Evolutionary conservation across 2,329 filamentous ascomycete genomes (phyloP), one percentile per base, ranked within the genome.

Genomic region (Cladobotryum protrusum): DNA sequence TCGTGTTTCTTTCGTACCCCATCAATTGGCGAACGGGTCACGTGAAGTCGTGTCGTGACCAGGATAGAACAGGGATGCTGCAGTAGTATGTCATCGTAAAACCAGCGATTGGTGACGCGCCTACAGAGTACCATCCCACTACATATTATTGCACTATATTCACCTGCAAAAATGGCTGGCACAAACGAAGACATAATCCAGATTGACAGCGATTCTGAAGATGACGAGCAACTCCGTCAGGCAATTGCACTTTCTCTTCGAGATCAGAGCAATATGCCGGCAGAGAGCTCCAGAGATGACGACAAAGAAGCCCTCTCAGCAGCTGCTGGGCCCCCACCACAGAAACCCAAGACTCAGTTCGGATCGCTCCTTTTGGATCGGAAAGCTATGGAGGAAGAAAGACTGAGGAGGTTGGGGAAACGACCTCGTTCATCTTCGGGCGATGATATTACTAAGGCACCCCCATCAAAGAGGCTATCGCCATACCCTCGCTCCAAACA

Each of bases 331-430:
- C 2, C 15, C 8, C 18, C 36, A 4, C 29, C 46, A 4, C 43
- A 34, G 34, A 43, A 35, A 39, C 24, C 19, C 4, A 42, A 39
- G 11, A 41, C 47, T 17, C 50, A 56, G 45, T 59, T 64, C 29
- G 72, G 74, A 0, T 58, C 81, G 0, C 61, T 77, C 4, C 77
- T 78, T 3, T 67, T 95, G 1, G 79, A 96, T 69, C 80, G 91
- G 34, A 89, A 84, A 66, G 79, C 82, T 47, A 93, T 96, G 89
- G 92, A 96, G 65, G 75, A 83, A 59, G 89, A 95, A 63, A 82
- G 92, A 37, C 76, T 95, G 13, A 83, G 81, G 18, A 79, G 91
- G 57, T 66, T 83, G 36, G 75, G 76, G 40, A 87, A 91, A 65
- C 77, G 63, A 34, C 61, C 55, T 43, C 59, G 63, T 41, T 50